These are phyloP conservation scores for Russula foetens DNA, from an alignment of 768 basidiomycete species.

Conservation along the genomic window DNA sequence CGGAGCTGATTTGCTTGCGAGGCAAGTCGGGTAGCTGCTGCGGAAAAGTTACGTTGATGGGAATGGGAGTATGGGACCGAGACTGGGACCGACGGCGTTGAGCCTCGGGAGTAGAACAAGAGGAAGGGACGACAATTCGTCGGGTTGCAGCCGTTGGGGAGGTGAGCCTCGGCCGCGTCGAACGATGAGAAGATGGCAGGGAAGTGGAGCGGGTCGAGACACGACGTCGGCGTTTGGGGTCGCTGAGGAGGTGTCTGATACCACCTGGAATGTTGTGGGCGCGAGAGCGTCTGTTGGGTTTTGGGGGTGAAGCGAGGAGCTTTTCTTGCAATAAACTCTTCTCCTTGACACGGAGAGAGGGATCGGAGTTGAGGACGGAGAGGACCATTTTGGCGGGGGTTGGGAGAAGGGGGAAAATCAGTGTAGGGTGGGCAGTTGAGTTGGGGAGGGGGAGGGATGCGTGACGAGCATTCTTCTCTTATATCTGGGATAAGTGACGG, in stretches of 20 bases:
- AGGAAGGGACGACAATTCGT: neutral
- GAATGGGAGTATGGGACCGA: neutral
- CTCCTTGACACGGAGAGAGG: neutral
- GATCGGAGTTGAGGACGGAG: constrained; percentile 5
- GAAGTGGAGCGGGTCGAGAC: neutral
- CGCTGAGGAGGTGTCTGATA: constrained; percentile 12
- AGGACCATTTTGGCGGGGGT: constrained; percentile 4
- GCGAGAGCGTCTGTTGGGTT: neutral
- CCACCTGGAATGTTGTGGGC: constrained; percentile 14
- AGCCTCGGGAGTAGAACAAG: neutral
- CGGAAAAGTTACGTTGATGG: constrained; percentile 4
- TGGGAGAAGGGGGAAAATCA: too few relatives aligned
- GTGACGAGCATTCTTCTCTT: constrained; percentile 9
- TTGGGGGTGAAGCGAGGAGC: neutral
- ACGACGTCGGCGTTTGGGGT: constrained; percentile 8
- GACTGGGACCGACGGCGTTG: neutral
- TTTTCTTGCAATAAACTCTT: neutral
- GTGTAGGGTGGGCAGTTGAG: neutral
- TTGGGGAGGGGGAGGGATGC: neutral
- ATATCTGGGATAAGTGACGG: neutral
- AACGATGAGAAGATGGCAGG: neutral
- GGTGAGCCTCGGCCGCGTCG: neutral
- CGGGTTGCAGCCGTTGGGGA: neutral
- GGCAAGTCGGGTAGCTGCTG: neutral
- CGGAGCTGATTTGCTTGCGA: constrained; percentile 1